phyloP scores from a whole-genome alignment of 305 asterid genomes.

The Solanum hybrid region DNA sequence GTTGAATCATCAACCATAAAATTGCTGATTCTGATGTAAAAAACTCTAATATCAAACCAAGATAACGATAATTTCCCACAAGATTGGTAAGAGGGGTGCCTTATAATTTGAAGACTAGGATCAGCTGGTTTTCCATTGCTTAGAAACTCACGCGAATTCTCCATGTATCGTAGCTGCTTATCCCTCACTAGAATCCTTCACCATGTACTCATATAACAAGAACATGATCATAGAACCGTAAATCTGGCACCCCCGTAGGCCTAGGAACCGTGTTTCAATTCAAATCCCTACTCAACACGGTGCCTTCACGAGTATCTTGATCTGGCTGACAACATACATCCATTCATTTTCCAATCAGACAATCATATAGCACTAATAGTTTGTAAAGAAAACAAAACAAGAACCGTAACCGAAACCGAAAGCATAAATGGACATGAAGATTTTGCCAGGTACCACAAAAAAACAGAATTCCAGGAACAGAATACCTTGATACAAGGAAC shows the following conservation, averaged over 20 bases:
- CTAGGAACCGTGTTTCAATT: constrained; percentile 5
- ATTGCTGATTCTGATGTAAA: constrained; percentile 77
- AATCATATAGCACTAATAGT: neutral
- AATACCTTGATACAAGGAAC: constrained; percentile 21
- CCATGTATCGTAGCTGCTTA: constrained; percentile 41
- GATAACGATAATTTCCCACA: constrained; percentile 24
- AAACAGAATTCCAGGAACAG: constrained; percentile 22
- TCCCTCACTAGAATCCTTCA: constrained; percentile 18
- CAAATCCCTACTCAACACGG: neutral
- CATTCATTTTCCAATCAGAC: constrained; percentile 7
- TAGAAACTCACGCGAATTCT: constrained; percentile 26
- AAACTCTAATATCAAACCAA: constrained; percentile 75
- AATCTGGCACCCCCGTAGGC: neutral
- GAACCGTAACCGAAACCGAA: neutral
- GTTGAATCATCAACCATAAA: constrained; percentile 52
- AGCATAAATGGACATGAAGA: neutral
- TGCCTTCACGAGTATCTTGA: neutral
- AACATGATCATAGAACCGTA: constrained; percentile 15
- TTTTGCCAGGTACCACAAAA: constrained; percentile 9
- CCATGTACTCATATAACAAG: constrained; percentile 1
- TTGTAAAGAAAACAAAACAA: constrained; percentile 6
- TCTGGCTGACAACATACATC: neutral
- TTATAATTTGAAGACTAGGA: constrained; percentile 44
- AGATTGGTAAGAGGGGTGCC: constrained; percentile 47
- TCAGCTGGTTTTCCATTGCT: constrained; percentile 47